Evolutionary conservation across 78 protist species (phyloP).

Genomic region (slime mould (Dictyostelium discoideum)): dicty_2.7 NC_007090.3:4095501-4096000

Average conservation of each 20-base stretch:
- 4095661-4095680: background rate
- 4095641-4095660: background rate
- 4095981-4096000: conserved; percentile 6
- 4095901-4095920: conserved; percentile 37
- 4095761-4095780: background rate
- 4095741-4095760: background rate
- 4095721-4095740: background rate
- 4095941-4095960: conserved; percentile 53
- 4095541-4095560: conserved; percentile 67
- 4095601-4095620: conserved; percentile 42
- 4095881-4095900: conserved; percentile 34
- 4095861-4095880: background rate
- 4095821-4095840: background rate
- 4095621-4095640: conserved; percentile 9
- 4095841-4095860: background rate
- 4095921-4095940: conserved; percentile 1
- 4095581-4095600: conserved; percentile 64
- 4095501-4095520: conserved; percentile 51
- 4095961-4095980: conserved; percentile 4
- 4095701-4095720: background rate
- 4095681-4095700: background rate
- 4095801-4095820: background rate
- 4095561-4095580: conserved; percentile 61
- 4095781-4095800: conserved; percentile 10
- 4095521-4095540: conserved; percentile 69